These are phyloP conservation scores for Tylopilus sp. DNA, from an alignment of 1,284 basidiomycete species.

Conservation along the genomic window DNA sequence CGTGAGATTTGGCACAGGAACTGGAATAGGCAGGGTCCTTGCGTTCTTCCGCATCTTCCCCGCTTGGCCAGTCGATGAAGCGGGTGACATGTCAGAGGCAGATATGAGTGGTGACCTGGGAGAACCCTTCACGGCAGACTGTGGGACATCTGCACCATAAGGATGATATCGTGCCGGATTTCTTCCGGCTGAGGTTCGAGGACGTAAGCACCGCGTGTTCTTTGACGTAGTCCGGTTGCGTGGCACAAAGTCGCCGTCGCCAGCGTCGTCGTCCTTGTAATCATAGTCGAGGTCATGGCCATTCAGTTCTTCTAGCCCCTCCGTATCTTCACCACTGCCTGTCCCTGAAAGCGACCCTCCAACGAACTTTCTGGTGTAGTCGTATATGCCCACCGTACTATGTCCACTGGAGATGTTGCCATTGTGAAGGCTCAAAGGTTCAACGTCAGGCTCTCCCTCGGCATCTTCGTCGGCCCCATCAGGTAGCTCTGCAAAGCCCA, in stretches of 20 bases:
- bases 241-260: conserved; percentile 39
- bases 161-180: conserved; percentile 36
- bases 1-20: conserved; percentile 68
- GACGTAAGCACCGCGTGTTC: conserved; percentile 39
- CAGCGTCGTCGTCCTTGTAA: conserved; percentile 31
- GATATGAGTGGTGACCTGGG: conserved; percentile 34
- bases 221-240: conserved; percentile 35
- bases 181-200: conserved; percentile 36
- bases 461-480: conserved; percentile 36
- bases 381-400: conserved; percentile 33
- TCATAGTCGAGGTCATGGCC: conserved; percentile 27
- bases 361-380: conserved; percentile 21
- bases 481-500: conserved; percentile 32
- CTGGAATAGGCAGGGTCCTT: conserved; percentile 52
- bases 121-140: conserved; percentile 33
- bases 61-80: conserved; percentile 21
- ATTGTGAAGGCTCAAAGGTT: conserved; percentile 31
- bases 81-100: conserved; percentile 28
- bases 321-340: conserved; percentile 30
- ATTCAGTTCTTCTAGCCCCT: conserved; percentile 22
- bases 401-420: conserved; percentile 22
- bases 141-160: conserved; percentile 31
- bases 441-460: conserved; percentile 34
- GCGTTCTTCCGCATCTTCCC: conserved; percentile 39
- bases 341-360: conserved; percentile 28